Percentiles rank a stretch among this genome's conserved stretches.
Conservation (phyloP, 2,329 filamentous ascomycete species). For the Sarocladium oryzae region DNA sequence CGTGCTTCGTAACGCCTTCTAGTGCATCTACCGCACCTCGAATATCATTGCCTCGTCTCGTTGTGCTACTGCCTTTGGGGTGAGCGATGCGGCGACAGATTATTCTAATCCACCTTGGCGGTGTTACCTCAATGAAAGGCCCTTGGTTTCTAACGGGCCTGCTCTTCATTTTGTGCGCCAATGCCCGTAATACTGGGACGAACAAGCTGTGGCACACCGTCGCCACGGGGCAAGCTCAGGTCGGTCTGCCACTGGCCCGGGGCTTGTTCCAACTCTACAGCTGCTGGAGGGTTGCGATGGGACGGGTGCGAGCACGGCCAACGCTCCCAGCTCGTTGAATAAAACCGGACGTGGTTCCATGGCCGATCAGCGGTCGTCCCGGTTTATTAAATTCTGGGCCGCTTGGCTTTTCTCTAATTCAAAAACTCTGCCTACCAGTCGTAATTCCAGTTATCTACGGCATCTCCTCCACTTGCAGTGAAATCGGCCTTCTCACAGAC, state of each 20-base stretch:
- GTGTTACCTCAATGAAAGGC: neutral
- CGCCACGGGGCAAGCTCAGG: neutral
- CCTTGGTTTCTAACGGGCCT: neutral
- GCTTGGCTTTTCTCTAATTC: neutral
- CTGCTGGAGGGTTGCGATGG: slow-evolving; percentile 5
- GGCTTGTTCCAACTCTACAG: neutral
- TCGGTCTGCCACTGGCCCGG: neutral
- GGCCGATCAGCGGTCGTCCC: neutral
- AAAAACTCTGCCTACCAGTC: neutral
- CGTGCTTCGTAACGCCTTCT: slow-evolving; percentile 1
- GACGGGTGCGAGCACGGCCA: neutral
- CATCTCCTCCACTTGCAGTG: neutral
- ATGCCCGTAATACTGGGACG: neutral
- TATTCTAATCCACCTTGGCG: slow-evolving; percentile 1
- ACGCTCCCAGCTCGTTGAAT: neutral
- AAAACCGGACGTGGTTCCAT: slow-evolving; percentile 5
- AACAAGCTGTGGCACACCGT: neutral
- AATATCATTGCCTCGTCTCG: neutral
- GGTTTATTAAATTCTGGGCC: neutral
- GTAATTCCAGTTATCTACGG: neutral
- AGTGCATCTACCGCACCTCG: neutral
- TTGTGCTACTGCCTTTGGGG: neutral
- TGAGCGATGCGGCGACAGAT: neutral
- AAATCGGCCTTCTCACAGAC: neutral
- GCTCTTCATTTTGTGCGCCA: neutral